Base-by-base conservation (phyloP, 129 eudicot genomes). In the Centrapalus pauciflorus region DNA sequence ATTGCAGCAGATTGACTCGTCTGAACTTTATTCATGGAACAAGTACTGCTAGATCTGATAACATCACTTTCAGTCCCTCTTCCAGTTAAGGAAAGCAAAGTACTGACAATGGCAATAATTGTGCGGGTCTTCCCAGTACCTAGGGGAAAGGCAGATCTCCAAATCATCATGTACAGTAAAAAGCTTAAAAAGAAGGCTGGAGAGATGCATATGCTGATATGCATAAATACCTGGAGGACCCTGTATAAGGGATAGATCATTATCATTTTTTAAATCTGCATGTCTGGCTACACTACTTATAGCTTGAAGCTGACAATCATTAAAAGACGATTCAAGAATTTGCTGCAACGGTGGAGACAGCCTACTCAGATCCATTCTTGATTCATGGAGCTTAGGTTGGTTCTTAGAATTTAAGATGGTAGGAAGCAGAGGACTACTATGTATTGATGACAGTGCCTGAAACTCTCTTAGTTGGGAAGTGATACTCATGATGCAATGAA, bases 111-210 rank as follows among this genome's bases (percentile, higher is more conserved):
- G 59, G 97, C 99, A 43, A 94, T 84, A 71, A 94, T 86, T 6
- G 97, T 89, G 27, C 97, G 84, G 20, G 99, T 94, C 79, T 94
- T 94, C 24, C 97, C 99, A 17, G 99, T 94, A 68, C 96, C 98
- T 91, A 66, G 48, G n/a, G 55, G 23, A 26, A 67, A 52, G 23
- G 2, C 17, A 43, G n/a, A 23, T 43, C 17, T 45, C 50, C 55
- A 56, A 9, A 19, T 69, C 46, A 37, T 70, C 46, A 37, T 70
- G 37, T 6, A 43, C 37, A 34, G 10, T 37, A 40, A 51, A 58
- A 64, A 77, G 16, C 70, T 46, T 26, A 38, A 14, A n/a, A 45
- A 67, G 13, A 54, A 41, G 17, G 48, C 11, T 29, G 55, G 30
- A 54, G 55, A 58, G n/a, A 49, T 26, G 28, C n/a, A 57, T 69